phyloP scores from a whole-genome alignment of 805 yeast genomes.

The Cyberlindnera veronae region DNA sequence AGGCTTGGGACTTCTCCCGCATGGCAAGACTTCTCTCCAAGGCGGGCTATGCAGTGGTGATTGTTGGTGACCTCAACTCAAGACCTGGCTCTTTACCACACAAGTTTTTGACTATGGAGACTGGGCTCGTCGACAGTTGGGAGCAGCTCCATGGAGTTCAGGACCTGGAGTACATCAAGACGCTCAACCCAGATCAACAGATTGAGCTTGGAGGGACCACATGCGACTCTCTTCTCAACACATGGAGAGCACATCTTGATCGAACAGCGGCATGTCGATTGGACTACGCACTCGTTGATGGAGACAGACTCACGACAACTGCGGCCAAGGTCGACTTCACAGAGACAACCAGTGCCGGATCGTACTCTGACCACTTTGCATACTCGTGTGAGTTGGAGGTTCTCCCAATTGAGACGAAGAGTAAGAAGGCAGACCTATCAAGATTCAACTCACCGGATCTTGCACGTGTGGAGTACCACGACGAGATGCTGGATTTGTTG shows the following conservation, averaged over 20 bases:
- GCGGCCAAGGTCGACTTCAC: conserved; percentile 74
- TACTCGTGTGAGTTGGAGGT: conserved; percentile 46
- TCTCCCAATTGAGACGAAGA: conserved; percentile 10
- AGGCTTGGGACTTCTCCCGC: conserved; percentile 92
- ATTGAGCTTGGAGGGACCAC: conserved; percentile 76
- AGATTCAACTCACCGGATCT: conserved; percentile 6
- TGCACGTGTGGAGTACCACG: conserved; percentile 31
- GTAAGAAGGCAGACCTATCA: background rate
- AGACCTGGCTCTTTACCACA: conserved; percentile 84
- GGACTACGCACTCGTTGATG: conserved; percentile 84
- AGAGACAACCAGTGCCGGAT: conserved; percentile 63
- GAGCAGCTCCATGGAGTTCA: conserved; percentile 54
- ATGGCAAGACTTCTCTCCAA: conserved; percentile 54
- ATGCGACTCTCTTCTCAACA: conserved; percentile 82
- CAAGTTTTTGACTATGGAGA: conserved; percentile 63
- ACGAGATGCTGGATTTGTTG: conserved; percentile 47
- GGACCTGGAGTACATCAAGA: conserved; percentile 38
- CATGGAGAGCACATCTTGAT: conserved; percentile 60
- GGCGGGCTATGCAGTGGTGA: conserved; percentile 81
- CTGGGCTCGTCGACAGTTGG: conserved; percentile 82
- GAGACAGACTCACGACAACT: conserved; percentile 45
- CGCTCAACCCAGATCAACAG: conserved; percentile 56
- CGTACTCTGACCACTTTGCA: conserved; percentile 93
- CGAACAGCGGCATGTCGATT: conserved; percentile 60
- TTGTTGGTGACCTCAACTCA: conserved; percentile 92